Base-by-base conservation (phyloP, 192 early-diverging fungal genomes). In the Dissophora ornata region DNA sequence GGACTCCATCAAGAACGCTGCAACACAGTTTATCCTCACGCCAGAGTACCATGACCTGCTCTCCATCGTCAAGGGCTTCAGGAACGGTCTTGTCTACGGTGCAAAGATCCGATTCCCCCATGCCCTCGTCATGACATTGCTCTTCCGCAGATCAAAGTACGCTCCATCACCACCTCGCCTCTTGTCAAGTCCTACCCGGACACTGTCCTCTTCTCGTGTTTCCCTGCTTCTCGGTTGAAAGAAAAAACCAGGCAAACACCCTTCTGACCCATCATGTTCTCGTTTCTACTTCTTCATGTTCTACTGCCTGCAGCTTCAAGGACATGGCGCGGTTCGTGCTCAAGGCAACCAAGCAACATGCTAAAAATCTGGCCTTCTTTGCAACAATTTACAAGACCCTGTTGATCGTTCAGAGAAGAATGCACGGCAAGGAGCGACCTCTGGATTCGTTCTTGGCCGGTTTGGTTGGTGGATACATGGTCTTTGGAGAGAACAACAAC, bases 71-170 rank as follows among this genome's bases (percentile, higher is more conserved):
- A 97, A 97, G 79, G 95, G 95, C 21, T 91, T 94, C 59, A 87
- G 97, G 57, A 98, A 96, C 79, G 97, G 97, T 60, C 87, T 94
- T 45, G 97, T 98, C 11, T 98, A 98, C 64, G 97, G 96, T 30
- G 93, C 96, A 47, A 96, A 97, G 81, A 90, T 98, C 58, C 84
- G 97, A 44, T 97, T 97, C 63, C 96, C 96, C n/a, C 96, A 98
- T 79, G 96, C 96, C 18, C 79, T 98, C 0, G 95, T 98, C 57
- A 98, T 98, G 96, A 96, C 97, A 9, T 81, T 98, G 55, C 81
- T 98, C 61, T 98, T 98, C 83, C 88, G 94, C 26, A 79, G 81
- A n/a, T 92, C 92, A 55, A 92, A 88, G 93, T 94, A 84, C 65
- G 83, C 63, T 55, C 2, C 19, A 4, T 54, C 32, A 13, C 21